These are phyloP conservation scores for Salvia hispanica DNA, from an alignment of 257 asterid species.

Conservation along the genomic window DNA sequence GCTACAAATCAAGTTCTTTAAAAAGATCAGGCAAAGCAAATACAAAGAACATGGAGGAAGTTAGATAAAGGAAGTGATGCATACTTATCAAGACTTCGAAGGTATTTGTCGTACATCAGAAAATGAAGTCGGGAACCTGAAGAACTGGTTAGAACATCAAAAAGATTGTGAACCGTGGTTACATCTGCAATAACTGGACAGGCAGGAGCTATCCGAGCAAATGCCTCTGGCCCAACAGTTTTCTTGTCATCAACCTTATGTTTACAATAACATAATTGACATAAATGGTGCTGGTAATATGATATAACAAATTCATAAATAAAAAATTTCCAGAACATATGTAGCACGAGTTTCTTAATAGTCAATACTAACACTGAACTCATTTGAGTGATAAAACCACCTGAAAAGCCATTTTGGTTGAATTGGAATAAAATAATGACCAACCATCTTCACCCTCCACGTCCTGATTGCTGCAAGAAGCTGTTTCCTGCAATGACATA, in stretches of 20 bases:
- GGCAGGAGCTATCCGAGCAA: conserved; percentile 91
- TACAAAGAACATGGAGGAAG: conserved; percentile 17
- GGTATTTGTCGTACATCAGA: conserved; percentile 78
- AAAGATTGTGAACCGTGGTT: conserved; percentile 87
- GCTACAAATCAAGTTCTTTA: conserved; percentile 9
- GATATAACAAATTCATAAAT: conserved; percentile 26
- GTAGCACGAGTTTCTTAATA: conserved; percentile 17
- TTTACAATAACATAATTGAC: conserved; percentile 34
- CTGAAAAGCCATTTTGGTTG: conserved; percentile 92
- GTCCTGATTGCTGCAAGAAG: conserved; percentile 48
- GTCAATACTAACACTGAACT: conserved; percentile 4
- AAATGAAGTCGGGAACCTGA: conserved; percentile 79
- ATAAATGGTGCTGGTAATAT: conserved; percentile 30
- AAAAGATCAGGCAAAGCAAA: conserved; percentile 14
- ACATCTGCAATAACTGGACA: conserved; percentile 74
- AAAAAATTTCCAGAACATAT: conserved; percentile 13
- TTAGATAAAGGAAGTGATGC: conserved; percentile 44
- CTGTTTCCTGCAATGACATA: conserved; percentile 48
- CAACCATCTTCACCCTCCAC: conserved; percentile 75
- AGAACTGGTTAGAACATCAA: conserved; percentile 71
- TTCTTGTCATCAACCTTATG: conserved; percentile 78
- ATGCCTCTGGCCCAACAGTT: conserved; percentile 87
- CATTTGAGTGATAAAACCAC: conserved; percentile 39
- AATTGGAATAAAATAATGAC: conserved; percentile 77
- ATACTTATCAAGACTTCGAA: conserved; percentile 83